A percentile compares a stretch with the other conserved stretches of the same genome.
These are phyloP conservation scores for Emmonsiellopsis sp. DNA, from an alignment of 2,329 filamentous ascomycete genomes.

Conservation along the genomic window DNA sequence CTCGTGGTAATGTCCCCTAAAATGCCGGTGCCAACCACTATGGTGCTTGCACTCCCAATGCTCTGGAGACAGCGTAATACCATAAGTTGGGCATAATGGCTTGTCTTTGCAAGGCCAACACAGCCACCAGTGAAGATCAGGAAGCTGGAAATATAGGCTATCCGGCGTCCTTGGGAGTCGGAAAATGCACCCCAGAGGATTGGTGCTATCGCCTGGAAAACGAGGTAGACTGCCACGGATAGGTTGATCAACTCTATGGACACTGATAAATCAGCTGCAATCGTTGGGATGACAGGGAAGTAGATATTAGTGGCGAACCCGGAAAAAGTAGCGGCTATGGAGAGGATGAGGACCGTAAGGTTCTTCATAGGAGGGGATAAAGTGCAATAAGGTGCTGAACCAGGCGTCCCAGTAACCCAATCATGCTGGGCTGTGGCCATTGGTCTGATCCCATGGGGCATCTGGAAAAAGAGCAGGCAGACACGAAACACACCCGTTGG, in stretches of 20 bases:
- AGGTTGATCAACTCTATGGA: constrained; percentile 33
- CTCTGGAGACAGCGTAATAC: constrained; percentile 36
- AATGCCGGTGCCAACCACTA: constrained; percentile 35
- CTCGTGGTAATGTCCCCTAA: constrained; percentile 35
- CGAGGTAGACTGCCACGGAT: constrained; percentile 38
- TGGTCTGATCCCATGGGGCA: background rate
- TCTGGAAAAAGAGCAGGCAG: background rate
- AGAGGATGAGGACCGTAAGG: background rate
- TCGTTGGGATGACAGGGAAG: constrained; percentile 35
- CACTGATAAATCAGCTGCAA: constrained; percentile 33
- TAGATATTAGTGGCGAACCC: constrained; percentile 40
- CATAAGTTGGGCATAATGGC: constrained; percentile 31
- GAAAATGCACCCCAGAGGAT: constrained; percentile 34
- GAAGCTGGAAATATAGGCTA: constrained; percentile 31
- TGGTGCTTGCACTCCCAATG: constrained; percentile 35
- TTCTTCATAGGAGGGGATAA: background rate
- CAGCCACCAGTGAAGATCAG: constrained; percentile 32
- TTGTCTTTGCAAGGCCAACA: constrained; percentile 32
- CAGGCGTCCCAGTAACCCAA: no score
- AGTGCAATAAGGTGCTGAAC: background rate
- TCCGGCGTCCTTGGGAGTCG: constrained; percentile 33
- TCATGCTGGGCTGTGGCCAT: background rate
- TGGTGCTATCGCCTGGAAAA: constrained; percentile 38
- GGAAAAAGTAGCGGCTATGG: constrained; percentile 19
- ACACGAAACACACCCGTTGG: background rate